phyloP scores from a whole-genome alignment of 805 yeast species.

The Tetrapisispora nanseiensis region DNA sequence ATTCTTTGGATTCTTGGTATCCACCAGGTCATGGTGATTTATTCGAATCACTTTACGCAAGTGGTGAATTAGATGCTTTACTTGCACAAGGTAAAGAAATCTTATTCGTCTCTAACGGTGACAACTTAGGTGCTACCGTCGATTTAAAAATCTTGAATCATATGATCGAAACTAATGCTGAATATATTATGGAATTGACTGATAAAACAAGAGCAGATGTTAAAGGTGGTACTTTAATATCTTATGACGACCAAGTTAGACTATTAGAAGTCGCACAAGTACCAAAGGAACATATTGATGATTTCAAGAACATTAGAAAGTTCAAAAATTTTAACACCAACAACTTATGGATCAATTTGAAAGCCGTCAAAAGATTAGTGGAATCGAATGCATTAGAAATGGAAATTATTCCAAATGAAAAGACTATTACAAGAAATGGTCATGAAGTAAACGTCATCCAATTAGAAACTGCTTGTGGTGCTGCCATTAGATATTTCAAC shows the following conservation, averaged over 20 bases:
- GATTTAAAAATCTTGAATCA: slow-evolving; percentile 83
- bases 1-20: slow-evolving; percentile 81
- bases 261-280: slow-evolving; percentile 88
- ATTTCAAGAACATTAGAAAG: slow-evolving; percentile 93
- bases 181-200: slow-evolving; percentile 96
- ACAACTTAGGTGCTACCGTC: slow-evolving; percentile 96
- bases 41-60: slow-evolving; percentile 77
- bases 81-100: slow-evolving; percentile 90
- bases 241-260: slow-evolving; percentile 90
- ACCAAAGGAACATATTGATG: slow-evolving; percentile 97
- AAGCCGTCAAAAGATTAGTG: slow-evolving; percentile 86
- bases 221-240: slow-evolving; percentile 97
- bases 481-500: slow-evolving; percentile 91
- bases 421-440: slow-evolving; percentile 66
- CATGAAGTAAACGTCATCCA: slow-evolving; percentile 82
- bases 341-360: slow-evolving; percentile 93
- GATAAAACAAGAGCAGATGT: slow-evolving; percentile 99
- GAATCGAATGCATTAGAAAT: slow-evolving; percentile 72
- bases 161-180: slow-evolving; percentile 85
- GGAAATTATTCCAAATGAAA: slow-evolving; percentile 93
- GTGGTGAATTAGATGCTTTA: slow-evolving; percentile 86
- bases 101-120: slow-evolving; percentile 94
- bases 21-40: slow-evolving; percentile 99
- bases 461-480: slow-evolving; percentile 98
- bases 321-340: slow-evolving; percentile 97